These are phyloP conservation scores for Wickerhamiella musiphila DNA, from an alignment of 805 yeast species.

Conservation along the genomic window DNA sequence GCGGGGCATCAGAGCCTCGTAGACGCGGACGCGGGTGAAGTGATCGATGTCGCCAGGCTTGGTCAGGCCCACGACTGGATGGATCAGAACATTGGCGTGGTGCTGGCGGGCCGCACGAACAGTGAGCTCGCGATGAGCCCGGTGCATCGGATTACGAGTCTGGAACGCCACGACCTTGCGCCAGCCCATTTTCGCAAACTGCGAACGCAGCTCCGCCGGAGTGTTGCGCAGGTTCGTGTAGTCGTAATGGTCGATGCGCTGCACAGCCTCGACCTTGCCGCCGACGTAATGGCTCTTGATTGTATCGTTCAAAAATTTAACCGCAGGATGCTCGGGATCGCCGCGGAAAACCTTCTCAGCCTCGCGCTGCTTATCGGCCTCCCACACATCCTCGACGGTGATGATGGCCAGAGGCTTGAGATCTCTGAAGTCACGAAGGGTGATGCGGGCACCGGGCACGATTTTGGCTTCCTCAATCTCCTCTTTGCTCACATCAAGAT, in stretches of 20 bases:
- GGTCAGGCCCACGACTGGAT: constrained; percentile 93
- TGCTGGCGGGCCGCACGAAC: constrained; percentile 92
- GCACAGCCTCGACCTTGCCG: constrained; percentile 71
- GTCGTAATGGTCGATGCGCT: constrained; percentile 76
- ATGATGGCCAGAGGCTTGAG: constrained; percentile 64
- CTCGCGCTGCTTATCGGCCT: constrained; percentile 64
- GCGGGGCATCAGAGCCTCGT: constrained; percentile 78
- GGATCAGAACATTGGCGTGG: constrained; percentile 74
- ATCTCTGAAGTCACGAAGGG: constrained; percentile 67
- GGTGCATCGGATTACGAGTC: constrained; percentile 96
- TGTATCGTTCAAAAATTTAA: constrained; percentile 47
- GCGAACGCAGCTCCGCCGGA: constrained; percentile 77
- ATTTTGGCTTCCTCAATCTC: constrained; percentile 28
- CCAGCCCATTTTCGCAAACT: constrained; percentile 72
- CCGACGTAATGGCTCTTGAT: constrained; percentile 81
- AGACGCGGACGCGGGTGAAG: constrained; percentile 91
- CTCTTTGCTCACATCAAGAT: constrained; percentile 50
- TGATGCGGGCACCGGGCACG: constrained; percentile 43
- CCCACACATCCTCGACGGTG: constrained; percentile 61
- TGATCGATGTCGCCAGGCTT: constrained; percentile 97
- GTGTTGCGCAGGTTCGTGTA: constrained; percentile 75
- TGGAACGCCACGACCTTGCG: constrained; percentile 87
- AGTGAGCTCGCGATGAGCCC: constrained; percentile 93
- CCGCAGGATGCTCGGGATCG: constrained; percentile 93
- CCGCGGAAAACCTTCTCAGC: constrained; percentile 85